Evolutionary conservation across 345 rosid species (phyloP), one percentile per base, ranked within the genome.

Genomic region (Aegle marmelos): DNA sequence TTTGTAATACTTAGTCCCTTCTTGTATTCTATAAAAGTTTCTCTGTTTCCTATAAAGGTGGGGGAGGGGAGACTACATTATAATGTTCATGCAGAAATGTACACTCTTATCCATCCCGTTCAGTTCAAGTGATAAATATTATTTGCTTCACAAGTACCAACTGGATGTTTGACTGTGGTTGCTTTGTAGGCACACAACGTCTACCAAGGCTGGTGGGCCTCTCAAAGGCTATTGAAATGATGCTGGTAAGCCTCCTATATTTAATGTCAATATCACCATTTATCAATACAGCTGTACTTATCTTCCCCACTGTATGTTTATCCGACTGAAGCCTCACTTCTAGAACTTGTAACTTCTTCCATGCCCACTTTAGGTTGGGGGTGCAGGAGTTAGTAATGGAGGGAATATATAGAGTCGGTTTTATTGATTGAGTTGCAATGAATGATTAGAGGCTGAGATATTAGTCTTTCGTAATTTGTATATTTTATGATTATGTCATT

Each of bases 141-240:
- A 53, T n/a, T 41, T 78, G 22, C 58, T 41, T 36, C 69, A 67
- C 70, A 71, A 37, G 41, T 78, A 45, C 50, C 61, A 36, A 75
- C 61, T 80, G 27, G 77, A 60, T 57, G 72, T 5, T 78, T 33
- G 41, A 76, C 61, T 61, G 27, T 67, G 63, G 30, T 56, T 78
- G 53, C 79, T 80, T 70, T 73, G 77, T 79, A 95, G 99, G 99
- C 27, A 95, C 99, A n/a, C 99, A 95, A 63, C 97, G 97, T 69
- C 98, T 95, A 74, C 99, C 99, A 73, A 93, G 99, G 85, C 94
- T 95, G 60, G 56, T 92, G 74, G 99, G 99, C 68, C 90, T 95
- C 76, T 33, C 98, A 67, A 95, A 93, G 86, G 94, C 94, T 63
- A 85, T 92, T 81, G 92, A 93, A 67, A 93, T 95, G 83, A 91